phyloP scores from a whole-genome alignment of 2,329 filamentous ascomycete species.

The Aspergillus phoenicis region DNA sequence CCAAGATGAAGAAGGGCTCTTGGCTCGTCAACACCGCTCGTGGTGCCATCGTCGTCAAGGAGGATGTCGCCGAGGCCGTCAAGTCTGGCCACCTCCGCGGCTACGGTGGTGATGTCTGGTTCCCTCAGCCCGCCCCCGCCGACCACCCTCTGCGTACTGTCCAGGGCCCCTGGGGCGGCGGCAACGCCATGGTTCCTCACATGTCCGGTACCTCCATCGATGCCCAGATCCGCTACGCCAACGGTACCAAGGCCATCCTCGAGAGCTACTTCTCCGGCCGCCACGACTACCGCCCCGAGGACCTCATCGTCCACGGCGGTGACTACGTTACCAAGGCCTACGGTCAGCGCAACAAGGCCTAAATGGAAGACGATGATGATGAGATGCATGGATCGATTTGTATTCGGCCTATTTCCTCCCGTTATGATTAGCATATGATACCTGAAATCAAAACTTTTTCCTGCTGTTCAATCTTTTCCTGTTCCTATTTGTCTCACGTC shows the following conservation, averaged over 20 bases:
- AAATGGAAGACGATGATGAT: conserved; percentile 11
- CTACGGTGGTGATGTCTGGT: conserved; percentile 67
- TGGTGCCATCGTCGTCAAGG: conserved; percentile 98
- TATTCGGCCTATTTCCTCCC: background rate
- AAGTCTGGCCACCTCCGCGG: conserved; percentile 74
- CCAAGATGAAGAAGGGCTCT: conserved; percentile 98
- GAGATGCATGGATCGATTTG: conserved; percentile 17
- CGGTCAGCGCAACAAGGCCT: conserved; percentile 63
- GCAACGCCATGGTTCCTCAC: conserved; percentile 98
- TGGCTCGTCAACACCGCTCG: conserved; percentile 99
- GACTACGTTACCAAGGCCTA: conserved; percentile 96
- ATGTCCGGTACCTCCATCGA: conserved; percentile 99
- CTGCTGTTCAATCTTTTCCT: background rate
- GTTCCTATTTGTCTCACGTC: background rate
- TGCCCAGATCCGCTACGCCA: conserved; percentile 88
- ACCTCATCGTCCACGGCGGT: conserved; percentile 85
- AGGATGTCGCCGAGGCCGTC: conserved; percentile 93
- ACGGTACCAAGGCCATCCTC: conserved; percentile 85
- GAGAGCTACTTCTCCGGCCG: conserved; percentile 86
- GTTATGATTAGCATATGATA: conserved; percentile 23
- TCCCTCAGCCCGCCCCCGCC: conserved; percentile 92
- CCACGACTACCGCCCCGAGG: conserved; percentile 84
- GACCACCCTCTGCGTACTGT: conserved; percentile 92
- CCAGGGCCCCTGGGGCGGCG: conserved; percentile 92
- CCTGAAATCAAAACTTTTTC: conserved; percentile 20